Conservation (phyloP, 345 rosid species). For the Ceriops tagal region DNA sequence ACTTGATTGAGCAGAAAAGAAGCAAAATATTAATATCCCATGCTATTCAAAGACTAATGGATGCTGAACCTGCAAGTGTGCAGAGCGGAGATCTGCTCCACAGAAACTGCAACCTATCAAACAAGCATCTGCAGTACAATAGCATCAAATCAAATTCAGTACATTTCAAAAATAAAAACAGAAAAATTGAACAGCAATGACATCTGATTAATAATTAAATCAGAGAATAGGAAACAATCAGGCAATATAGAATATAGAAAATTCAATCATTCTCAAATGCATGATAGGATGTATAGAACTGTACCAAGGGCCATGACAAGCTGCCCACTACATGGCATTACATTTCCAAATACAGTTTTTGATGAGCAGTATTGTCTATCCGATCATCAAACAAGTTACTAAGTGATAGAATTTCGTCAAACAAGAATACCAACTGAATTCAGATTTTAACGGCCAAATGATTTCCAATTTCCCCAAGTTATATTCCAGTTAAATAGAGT, state of each 20-base stretch:
- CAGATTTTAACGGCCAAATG: too few species aligned
- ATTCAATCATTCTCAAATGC: too few species aligned
- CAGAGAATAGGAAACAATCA: too few species aligned
- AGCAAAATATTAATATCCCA: background rate
- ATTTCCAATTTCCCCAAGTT: background rate
- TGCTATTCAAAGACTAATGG: background rate
- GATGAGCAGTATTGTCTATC: too few species aligned
- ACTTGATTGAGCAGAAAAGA: background rate
- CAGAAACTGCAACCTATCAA: constrained; percentile 79
- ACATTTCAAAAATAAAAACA: background rate
- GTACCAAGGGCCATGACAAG: too few species aligned
- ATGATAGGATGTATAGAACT: too few species aligned
- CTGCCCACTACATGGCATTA: too few species aligned
- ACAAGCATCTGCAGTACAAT: constrained; percentile 67
- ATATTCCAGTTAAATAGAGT: background rate
- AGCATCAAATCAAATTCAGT: constrained; percentile 5
- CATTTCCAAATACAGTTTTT: too few species aligned
- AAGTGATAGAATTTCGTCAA: background rate
- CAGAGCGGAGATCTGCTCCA: constrained; percentile 84
- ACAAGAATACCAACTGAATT: background rate
- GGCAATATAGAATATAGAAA: too few species aligned
- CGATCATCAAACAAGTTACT: background rate
- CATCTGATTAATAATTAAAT: too few species aligned
- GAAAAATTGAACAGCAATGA: too few species aligned
- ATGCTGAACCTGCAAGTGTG: constrained; percentile 73